Conservation (phyloP, 108 stramenopile species). For the Cyclotella kingstonii region DNA sequence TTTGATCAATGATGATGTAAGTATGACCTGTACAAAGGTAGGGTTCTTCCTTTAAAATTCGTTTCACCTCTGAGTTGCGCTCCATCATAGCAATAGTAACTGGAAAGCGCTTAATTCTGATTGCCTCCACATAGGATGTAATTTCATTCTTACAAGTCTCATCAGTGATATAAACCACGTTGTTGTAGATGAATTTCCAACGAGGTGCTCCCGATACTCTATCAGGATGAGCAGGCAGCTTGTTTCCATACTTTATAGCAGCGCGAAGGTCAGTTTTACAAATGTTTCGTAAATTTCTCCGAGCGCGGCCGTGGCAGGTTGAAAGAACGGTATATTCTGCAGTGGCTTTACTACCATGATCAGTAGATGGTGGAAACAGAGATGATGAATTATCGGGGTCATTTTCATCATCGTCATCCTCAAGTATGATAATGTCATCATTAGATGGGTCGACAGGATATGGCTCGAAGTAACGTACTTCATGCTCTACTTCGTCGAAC, state of each 20-base stretch:
- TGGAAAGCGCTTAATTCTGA: conserved; percentile 34
- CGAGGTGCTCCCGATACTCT: conserved; percentile 19
- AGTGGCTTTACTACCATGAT: conserved; percentile 15
- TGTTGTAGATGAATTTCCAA: conserved; percentile 49
- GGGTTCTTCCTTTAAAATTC: conserved; percentile 45
- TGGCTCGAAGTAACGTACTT: too few relatives aligned
- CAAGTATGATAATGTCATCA: too few relatives aligned
- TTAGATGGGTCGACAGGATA: too few relatives aligned
- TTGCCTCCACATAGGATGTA: conserved; percentile 48
- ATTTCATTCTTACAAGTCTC: conserved; percentile 36
- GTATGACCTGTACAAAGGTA: conserved; percentile 43
- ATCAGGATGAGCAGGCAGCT: conserved; percentile 6
- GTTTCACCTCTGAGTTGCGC: conserved; percentile 32
- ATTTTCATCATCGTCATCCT: too few relatives aligned
- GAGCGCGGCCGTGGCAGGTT: conserved; percentile 50
- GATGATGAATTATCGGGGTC: too few relatives aligned
- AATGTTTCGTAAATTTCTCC: conserved; percentile 59
- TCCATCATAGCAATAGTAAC: conserved; percentile 14
- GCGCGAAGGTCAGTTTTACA: conserved; percentile 50
- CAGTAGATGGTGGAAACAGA: conserved; percentile 5
- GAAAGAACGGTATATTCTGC: conserved; percentile 56
- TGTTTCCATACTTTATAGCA: conserved; percentile 46
- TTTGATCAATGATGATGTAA: conserved; percentile 63
- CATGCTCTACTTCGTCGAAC: too few relatives aligned
- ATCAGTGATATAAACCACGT: conserved; percentile 57